Base-by-base conservation (phyloP, 495 filamentous ascomycete species). In the Cercophora newfieldiana region DNA sequence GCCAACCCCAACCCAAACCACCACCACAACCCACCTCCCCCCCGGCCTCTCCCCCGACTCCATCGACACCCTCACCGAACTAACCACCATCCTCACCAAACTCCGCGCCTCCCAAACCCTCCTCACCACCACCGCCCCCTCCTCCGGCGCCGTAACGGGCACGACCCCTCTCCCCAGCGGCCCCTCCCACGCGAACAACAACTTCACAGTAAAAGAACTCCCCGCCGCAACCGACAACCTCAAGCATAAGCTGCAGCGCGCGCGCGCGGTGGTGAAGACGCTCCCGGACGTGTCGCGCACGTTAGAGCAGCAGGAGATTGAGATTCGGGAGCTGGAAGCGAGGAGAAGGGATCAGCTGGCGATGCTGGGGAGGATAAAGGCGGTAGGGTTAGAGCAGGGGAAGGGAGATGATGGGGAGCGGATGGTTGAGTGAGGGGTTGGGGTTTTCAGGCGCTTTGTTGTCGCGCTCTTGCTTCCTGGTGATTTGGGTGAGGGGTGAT, bases 61-160 rank as follows among this genome's bases (percentile, higher is more conserved):
- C 21, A 89, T 97, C 76, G 94, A 97, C 82, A 87, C 92, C 66
- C 83, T 97, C 56, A 93, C 95, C 59, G 85, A 92, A 56, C 84
- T 97, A 55, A 87, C 91, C 74, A 83, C 87, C 12, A 86, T 97
- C 69, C 85, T 97, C 53, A 81, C 87, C 63, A 90, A 89, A 48
- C 86, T 97, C 33, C 85, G 90, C 63, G 77, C 81, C 65, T 62
- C 73, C 54, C 69, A 66, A 66, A 49, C 70, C 51, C 57, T 70
- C 55, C 16, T 69, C 69, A 14, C 69, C 57, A 28, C 69, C 28
- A 24, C 70, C 19, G 12, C 70, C 24, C 55, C 75, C 12, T 26
- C 70, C 19, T 68, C 77, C 59, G 74, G 78, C 44, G 72, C 78
- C 16, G 65, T 78, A 63, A 66, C 72, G 56, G 61, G 78, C 66